A percentile compares a stretch with the other conserved stretches of the same genome.
phyloP scores from a whole-genome alignment of 2,329 filamentous ascomycete species.

The Epichloe elymi region DNA sequence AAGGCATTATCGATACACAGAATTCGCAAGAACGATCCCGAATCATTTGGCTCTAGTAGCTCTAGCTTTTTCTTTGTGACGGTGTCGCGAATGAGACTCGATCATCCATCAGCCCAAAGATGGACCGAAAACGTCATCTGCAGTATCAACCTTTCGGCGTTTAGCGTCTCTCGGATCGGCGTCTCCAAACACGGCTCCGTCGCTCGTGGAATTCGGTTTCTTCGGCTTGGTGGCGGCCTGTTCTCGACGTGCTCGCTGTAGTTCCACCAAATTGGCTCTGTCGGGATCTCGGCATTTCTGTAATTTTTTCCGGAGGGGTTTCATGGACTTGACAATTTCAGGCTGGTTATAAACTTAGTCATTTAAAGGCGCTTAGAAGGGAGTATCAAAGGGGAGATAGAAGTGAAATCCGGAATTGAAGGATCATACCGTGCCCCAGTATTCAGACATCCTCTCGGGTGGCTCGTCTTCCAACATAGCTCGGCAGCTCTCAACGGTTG shows the following conservation, averaged over 20 bases:
- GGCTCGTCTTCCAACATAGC: constrained; percentile 43
- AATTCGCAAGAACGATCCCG: too few relatives aligned
- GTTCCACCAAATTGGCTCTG: constrained; percentile 55
- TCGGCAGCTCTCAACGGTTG: constrained; percentile 35
- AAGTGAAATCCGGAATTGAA: neutral
- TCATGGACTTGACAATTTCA: constrained; percentile 32
- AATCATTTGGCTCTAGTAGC: too few relatives aligned
- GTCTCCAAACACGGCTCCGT: constrained; percentile 34
- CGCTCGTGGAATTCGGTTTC: constrained; percentile 24
- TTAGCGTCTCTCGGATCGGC: constrained; percentile 27
- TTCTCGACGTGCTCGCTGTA: constrained; percentile 52
- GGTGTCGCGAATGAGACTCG: too few relatives aligned
- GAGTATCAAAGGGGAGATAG: too few relatives aligned
- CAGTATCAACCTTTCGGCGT: constrained; percentile 29
- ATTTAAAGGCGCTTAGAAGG: too few relatives aligned
- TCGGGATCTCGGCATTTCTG: constrained; percentile 62
- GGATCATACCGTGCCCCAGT: constrained; percentile 37
- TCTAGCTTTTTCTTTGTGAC: too few relatives aligned
- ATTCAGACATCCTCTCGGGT: constrained; percentile 39
- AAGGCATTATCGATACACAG: too few relatives aligned
- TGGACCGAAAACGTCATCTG: constrained; percentile 36
- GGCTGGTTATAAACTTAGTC: constrained; percentile 18
- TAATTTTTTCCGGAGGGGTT: constrained; percentile 54
- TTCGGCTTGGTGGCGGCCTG: constrained; percentile 32
- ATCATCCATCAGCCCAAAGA: constrained; percentile 9